These are phyloP conservation scores for Pyrenophora seminiperda DNA, from an alignment of 2,329 filamentous ascomycete genomes.

Conservation along the genomic window DNA sequence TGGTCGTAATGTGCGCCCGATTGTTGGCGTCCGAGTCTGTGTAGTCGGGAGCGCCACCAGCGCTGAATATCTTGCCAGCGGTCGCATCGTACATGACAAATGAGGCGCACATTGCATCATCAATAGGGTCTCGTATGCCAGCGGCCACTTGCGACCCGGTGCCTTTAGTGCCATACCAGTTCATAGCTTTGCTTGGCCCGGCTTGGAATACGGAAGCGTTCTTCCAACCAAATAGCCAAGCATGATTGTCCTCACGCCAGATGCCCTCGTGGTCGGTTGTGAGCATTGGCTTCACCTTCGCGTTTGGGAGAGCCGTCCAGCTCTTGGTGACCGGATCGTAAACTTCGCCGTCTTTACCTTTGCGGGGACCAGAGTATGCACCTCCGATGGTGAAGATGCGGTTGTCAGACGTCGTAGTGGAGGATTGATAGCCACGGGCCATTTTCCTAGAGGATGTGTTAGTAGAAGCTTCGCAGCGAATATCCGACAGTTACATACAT, in stretches of 20 bases:
- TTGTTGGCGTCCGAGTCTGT: constrained; percentile 27
- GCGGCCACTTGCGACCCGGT: constrained; percentile 25
- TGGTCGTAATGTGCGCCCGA: constrained; percentile 31
- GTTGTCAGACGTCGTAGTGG: constrained; percentile 26
- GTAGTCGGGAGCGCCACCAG: constrained; percentile 33
- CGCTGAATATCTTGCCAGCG: constrained; percentile 32
- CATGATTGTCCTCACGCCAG: constrained; percentile 34
- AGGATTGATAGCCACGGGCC: constrained; percentile 32
- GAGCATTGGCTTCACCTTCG: constrained; percentile 25
- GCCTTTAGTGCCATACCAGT: constrained; percentile 33
- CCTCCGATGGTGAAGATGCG: constrained; percentile 36
- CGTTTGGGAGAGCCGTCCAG: constrained; percentile 29
- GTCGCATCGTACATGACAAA: constrained; percentile 34
- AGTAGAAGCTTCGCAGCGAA: background rate
- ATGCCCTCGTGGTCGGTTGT: constrained; percentile 30
- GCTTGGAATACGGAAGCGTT: constrained; percentile 30
- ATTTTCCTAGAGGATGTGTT: constrained; percentile 16
- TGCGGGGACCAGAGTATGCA: constrained; percentile 29
- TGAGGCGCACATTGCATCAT: constrained; percentile 32
- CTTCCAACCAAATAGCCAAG: constrained; percentile 32
- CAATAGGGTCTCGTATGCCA: constrained; percentile 25
- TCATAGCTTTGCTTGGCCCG: constrained; percentile 31
- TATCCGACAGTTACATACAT: constrained; percentile 8
- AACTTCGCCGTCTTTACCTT: constrained; percentile 33
- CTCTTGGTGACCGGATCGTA: constrained; percentile 27